Evolutionary conservation across 129 eudicot species (phyloP).

Genomic region (Gnaphalium uliginosum): DNA sequence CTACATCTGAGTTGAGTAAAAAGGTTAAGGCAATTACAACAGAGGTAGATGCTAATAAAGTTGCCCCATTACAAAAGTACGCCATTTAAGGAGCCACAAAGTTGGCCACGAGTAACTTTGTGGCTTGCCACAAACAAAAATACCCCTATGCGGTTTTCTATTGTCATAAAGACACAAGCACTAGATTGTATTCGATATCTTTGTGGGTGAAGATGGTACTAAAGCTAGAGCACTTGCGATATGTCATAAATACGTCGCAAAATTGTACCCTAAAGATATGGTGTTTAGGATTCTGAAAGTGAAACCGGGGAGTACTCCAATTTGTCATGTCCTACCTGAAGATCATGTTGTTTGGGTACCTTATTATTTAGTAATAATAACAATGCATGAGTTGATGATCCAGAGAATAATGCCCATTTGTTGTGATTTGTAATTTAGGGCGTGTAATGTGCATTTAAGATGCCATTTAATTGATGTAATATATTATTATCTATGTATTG

Average conservation of each 20-base stretch:
- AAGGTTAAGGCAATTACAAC: conserved; percentile 38
- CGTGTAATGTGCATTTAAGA: too few relatives aligned
- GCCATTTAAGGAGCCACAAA: conserved; percentile 24
- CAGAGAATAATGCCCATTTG: too few relatives aligned
- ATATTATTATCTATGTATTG: too few relatives aligned
- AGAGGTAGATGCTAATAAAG: conserved; percentile 8
- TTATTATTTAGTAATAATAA: conserved; percentile 5
- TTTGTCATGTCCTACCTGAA: conserved; percentile 62
- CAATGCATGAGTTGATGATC: too few relatives aligned
- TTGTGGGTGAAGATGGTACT: conserved; percentile 40
- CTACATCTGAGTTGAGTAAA: conserved; percentile 42
- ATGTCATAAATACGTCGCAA: conserved; percentile 46
- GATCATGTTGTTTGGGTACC: conserved; percentile 55
- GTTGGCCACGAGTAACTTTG: conserved; percentile 13
- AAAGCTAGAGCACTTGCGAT: conserved; percentile 42
- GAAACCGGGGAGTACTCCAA: conserved; percentile 46
- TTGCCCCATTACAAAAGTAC: conserved; percentile 24
- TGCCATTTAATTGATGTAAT: too few relatives aligned
- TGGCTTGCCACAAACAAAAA: conserved; percentile 45
- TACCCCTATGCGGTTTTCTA: conserved; percentile 53
- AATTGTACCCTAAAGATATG: conserved; percentile 52
- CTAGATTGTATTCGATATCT: conserved; percentile 32
- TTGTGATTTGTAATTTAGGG: too few relatives aligned
- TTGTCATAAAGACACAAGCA: conserved; percentile 36
- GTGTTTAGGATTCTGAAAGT: conserved; percentile 51